Conservation (phyloP, 202 grass and related monocot species). For the Saccharum hybrid region DNA sequence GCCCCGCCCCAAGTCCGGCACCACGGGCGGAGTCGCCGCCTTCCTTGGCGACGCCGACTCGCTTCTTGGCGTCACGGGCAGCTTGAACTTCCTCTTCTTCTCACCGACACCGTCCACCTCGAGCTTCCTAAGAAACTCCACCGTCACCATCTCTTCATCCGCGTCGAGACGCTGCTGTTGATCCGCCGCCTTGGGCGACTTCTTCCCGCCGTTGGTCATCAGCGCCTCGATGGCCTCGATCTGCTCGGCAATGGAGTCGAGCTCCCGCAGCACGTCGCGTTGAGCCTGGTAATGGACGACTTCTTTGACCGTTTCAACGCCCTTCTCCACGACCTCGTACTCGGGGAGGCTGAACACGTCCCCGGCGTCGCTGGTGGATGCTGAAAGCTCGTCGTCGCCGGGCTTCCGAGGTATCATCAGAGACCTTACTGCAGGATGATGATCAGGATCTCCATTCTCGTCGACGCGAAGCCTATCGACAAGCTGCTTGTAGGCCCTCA, state of each 20-base stretch:
- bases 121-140: conserved; percentile 75
- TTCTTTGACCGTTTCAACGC: conserved; percentile 79
- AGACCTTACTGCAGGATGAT: neutral
- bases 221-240: conserved; percentile 72
- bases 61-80: conserved; percentile 51
- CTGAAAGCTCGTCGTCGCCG: conserved; percentile 32
- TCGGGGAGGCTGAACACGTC: conserved; percentile 56
- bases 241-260: conserved; percentile 77
- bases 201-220: conserved; percentile 41
- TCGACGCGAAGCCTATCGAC: conserved; percentile 45
- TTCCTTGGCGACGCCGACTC: conserved; percentile 38
- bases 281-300: conserved; percentile 68
- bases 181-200: conserved; percentile 35
- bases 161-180: conserved; percentile 48
- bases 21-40: conserved; percentile 6
- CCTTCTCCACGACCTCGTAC: conserved; percentile 84
- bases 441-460: conserved; percentile 26
- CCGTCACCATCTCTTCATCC: conserved; percentile 75
- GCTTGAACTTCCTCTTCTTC: conserved; percentile 41
- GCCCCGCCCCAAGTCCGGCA: conserved; percentile 69
- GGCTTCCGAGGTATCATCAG: conserved; percentile 32
- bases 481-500: conserved; percentile 56
- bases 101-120: conserved; percentile 45
- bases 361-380: neutral
- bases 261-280: conserved; percentile 61